Conservation (phyloP, 352 stramenopile genomes). For the Blastocystis sp. region DNA sequence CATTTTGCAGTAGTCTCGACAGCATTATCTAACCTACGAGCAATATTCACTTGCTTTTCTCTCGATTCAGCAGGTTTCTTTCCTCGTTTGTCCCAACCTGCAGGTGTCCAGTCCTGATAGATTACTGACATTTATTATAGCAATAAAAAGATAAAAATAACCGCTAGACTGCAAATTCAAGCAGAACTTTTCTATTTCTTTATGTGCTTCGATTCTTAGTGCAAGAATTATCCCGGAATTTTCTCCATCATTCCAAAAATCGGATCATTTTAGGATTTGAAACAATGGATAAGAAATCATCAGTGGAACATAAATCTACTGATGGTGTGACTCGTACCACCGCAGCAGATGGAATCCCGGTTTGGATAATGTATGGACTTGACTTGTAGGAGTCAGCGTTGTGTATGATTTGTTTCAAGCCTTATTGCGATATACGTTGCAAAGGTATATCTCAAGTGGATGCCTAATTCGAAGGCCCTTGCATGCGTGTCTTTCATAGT, state of each 20-base stretch:
- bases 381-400: constrained; percentile 8
- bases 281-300: constrained; percentile 3
- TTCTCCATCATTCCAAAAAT: not conserved
- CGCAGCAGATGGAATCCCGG: not conserved
- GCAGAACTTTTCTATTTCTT: not conserved
- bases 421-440: constrained; percentile 23
- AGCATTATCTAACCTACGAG: constrained; percentile 70
- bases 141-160: not conserved
- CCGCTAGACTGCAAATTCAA: not conserved
- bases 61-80: constrained; percentile 67
- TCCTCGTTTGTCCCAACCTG: constrained; percentile 74
- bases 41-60: constrained; percentile 72
- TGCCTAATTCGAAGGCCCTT: not conserved
- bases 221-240: not conserved
- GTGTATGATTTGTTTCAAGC: constrained; percentile 41
- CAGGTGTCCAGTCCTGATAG: constrained; percentile 72
- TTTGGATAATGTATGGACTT: not conserved
- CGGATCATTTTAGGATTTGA: not conserved
- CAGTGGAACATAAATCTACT: not conserved
- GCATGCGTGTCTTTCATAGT: constrained; percentile 25
- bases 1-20: constrained; percentile 74
- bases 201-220: not conserved
- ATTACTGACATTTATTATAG: not conserved
- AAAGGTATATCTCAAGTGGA: not conserved
- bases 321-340: not conserved